Evolutionary conservation across 2,329 filamentous ascomycete genomes (phyloP), one percentile per base, ranked within the genome.

Genomic region (Teratosphaeria gauchensis): DNA sequence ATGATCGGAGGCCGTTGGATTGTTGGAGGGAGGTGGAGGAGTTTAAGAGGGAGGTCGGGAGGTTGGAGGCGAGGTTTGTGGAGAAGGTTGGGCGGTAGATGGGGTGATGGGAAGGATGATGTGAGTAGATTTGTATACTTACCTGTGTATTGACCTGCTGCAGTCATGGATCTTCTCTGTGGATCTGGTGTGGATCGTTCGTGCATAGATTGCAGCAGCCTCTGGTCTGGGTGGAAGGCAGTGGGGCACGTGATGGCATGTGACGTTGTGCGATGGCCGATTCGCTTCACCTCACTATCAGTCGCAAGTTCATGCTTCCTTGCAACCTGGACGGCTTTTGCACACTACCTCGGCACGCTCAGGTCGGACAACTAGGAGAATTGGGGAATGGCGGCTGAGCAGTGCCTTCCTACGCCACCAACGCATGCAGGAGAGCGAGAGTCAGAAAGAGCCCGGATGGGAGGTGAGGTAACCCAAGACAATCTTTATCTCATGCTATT

Each of bases 1-100:
- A 96, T 74, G 92, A 96, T 75, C 82, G 90, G 64, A 83, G 90
- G 73, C 92, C 92, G 72, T 78, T 96, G 71, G 89, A 96, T 78
- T 97, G 92, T 82, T 96, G 89, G 88, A 82, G 86, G 75, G 91
- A 96, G 82, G 90, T 96, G 28, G 88, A 95, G 77, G 80, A 80
- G 21, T 97, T 97, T 75, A 95, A 92, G 83, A 82, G 83, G 68
- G 90, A 95, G 80, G 92, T 97, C 55, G 84, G 88, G 66, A 85
- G 84, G 77, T 75, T 96, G 75, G 92, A 96, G 82, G 87, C 84
- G 76, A 81, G 80, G 30, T 97, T 95, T 84, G 90, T 96, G 38
- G 87, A 95, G 71, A 90, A 86, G 77, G 85, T 95, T 58, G 82
- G 89, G 59, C 65, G 74, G 66, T 78, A 66, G 72, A 30, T 6